A percentile compares a stretch with the other conserved stretches of the same genome.
Evolutionary conservation across 768 basidiomycete species (phyloP).

Genomic region (Kwoniella sp.): DNA sequence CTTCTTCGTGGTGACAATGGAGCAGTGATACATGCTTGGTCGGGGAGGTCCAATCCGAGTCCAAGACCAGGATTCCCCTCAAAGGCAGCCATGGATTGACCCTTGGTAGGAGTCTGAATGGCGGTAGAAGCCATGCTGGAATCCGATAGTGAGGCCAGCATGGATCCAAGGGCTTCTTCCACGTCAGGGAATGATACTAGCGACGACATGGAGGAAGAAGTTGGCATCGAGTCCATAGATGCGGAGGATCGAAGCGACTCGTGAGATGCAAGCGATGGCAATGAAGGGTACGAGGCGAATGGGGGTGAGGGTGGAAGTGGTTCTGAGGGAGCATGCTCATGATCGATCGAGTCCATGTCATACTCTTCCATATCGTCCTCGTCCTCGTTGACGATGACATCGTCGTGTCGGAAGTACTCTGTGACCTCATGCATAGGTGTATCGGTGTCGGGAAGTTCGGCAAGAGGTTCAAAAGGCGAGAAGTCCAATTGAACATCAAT

Average conservation of each 20-base stretch:
- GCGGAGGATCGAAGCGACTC: slow-evolving; percentile 20
- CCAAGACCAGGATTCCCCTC: slow-evolving; percentile 33
- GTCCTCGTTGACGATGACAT: not conserved
- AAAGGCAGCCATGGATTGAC: slow-evolving; percentile 5
- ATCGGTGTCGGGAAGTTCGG: slow-evolving; percentile 27
- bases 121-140: slow-evolving; percentile 22
- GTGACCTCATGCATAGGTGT: slow-evolving; percentile 9
- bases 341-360: slow-evolving; percentile 4
- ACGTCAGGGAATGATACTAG: slow-evolving; percentile 47
- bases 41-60: slow-evolving; percentile 33
- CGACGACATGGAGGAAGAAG: slow-evolving; percentile 37
- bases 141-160: slow-evolving; percentile 46
- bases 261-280: slow-evolving; percentile 41
- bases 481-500: slow-evolving; percentile 48
- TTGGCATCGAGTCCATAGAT: slow-evolving; percentile 35
- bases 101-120: slow-evolving; percentile 12
- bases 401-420: slow-evolving; percentile 9
- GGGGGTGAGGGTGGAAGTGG: slow-evolving; percentile 42
- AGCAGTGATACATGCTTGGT: slow-evolving; percentile 29
- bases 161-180: slow-evolving; percentile 48
- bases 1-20: slow-evolving; percentile 35
- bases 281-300: slow-evolving; percentile 46
- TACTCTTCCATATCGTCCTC: slow-evolving; percentile 12
- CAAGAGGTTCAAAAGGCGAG: slow-evolving; percentile 42
- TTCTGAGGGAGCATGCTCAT: slow-evolving; percentile 19